These are phyloP conservation scores for Platanthera guangdongensis DNA, from an alignment of 106 monocot genomes.

Conservation along the genomic window DNA sequence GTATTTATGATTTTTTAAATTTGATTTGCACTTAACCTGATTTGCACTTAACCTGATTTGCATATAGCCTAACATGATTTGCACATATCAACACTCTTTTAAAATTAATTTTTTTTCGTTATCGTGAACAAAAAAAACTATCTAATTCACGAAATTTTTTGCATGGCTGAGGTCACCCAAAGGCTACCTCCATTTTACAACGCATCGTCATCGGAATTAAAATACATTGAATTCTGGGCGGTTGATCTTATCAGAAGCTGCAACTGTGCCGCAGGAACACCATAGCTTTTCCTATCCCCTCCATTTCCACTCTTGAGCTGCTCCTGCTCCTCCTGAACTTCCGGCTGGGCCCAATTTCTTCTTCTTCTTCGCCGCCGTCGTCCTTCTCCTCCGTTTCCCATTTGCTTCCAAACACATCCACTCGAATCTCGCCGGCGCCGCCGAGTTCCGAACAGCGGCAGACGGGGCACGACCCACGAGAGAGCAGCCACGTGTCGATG, in stretches of 20 bases:
- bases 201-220: neutral
- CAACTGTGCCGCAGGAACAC: conserved; percentile 6
- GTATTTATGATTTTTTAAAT: too few relatives aligned
- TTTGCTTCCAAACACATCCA: neutral
- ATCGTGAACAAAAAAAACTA: too few relatives aligned
- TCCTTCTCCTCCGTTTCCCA: too few relatives aligned
- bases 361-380: neutral
- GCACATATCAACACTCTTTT: too few relatives aligned
- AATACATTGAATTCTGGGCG: neutral
- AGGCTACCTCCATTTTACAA: neutral
- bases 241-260: neutral
- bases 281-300: too few relatives aligned
- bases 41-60: too few relatives aligned
- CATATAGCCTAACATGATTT: too few relatives aligned
- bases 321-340: neutral
- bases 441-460: conserved; percentile 5
- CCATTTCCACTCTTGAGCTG: neutral
- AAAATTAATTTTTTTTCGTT: too few relatives aligned
- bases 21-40: too few relatives aligned
- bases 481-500: conserved; percentile 12
- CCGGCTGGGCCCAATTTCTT: too few relatives aligned
- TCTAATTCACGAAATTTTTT: too few relatives aligned
- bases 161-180: neutral
- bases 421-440: neutral
- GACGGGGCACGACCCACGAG: conserved; percentile 6